These are phyloP conservation scores for Phytophthora pistaciae DNA, from an alignment of 352 stramenopile genomes.

Conservation along the genomic window DNA sequence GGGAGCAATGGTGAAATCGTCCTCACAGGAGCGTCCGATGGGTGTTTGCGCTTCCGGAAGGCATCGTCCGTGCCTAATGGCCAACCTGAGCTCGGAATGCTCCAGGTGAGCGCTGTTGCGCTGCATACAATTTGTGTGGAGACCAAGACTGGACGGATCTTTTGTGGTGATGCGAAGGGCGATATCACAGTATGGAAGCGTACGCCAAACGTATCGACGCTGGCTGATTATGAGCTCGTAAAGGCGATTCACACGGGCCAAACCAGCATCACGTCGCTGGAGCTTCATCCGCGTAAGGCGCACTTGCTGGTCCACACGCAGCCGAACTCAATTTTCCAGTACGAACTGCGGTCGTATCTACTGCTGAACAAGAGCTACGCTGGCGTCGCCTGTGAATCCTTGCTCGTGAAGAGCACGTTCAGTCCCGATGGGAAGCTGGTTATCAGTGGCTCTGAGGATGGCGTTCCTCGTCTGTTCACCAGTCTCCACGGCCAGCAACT, in stretches of 20 bases:
- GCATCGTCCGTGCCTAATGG: constrained; percentile 36
- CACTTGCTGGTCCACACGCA: constrained; percentile 77
- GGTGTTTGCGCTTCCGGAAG: constrained; percentile 52
- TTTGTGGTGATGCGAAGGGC: constrained; percentile 66
- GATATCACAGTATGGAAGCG: constrained; percentile 59
- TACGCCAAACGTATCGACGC: background rate
- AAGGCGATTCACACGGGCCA: constrained; percentile 69
- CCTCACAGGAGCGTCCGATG: constrained; percentile 64
- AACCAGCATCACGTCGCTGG: constrained; percentile 56
- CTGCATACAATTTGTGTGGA: constrained; percentile 69
- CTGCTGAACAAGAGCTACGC: constrained; percentile 78
- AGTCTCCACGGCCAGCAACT: constrained; percentile 64
- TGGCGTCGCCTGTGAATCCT: constrained; percentile 53
- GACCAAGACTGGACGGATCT: constrained; percentile 46
- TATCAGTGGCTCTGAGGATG: constrained; percentile 70
- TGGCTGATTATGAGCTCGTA: constrained; percentile 42
- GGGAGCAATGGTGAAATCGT: constrained; percentile 32
- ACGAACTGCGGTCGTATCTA: constrained; percentile 78
- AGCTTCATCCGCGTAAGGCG: constrained; percentile 69
- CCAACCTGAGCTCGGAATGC: constrained; percentile 15
- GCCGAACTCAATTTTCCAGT: constrained; percentile 70
- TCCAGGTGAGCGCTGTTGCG: constrained; percentile 42
- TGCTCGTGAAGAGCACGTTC: constrained; percentile 62
- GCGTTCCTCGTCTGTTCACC: constrained; percentile 58
- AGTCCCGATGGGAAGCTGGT: constrained; percentile 76